Percentiles rank a stretch among this genome's conserved stretches.
phyloP scores from a whole-genome alignment of 139 green algal genomes.

The Picochlorum sp. region DNA sequence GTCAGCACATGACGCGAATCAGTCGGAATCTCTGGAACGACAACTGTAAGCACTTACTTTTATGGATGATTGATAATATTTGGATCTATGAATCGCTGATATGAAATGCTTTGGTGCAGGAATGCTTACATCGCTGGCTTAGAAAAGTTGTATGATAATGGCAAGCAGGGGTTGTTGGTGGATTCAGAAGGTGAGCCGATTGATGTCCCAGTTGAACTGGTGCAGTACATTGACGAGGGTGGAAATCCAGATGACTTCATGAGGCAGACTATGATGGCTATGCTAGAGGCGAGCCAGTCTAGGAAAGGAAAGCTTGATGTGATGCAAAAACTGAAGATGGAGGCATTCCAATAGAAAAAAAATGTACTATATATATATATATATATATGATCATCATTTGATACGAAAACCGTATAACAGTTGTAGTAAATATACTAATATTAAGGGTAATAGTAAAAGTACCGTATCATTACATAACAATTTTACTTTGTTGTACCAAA shows the following conservation, averaged over 20 bases:
- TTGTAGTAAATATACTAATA: too few relatives aligned
- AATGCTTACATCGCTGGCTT: background rate
- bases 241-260: conserved; percentile 7
- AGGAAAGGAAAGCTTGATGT: background rate
- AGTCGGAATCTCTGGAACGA: too few relatives aligned
- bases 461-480: too few relatives aligned
- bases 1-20: too few relatives aligned
- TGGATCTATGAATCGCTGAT: too few relatives aligned
- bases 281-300: background rate
- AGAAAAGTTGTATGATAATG: background rate
- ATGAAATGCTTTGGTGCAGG: too few relatives aligned
- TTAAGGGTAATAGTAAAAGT: too few relatives aligned
- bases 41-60: too few relatives aligned
- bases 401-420: background rate
- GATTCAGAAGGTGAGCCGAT: background rate
- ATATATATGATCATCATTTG: background rate
- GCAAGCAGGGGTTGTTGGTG: background rate
- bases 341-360: background rate
- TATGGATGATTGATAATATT: too few relatives aligned
- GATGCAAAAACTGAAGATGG: background rate
- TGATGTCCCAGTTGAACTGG: conserved; percentile 2
- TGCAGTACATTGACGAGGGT: conserved; percentile 2
- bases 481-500: conserved; percentile 50
- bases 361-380: too few relatives aligned
- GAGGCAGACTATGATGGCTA: background rate